Evolutionary conservation across 1,284 basidiomycete species (phyloP), one percentile per base, ranked within the genome.

Genomic region (Tylopilus orsonianus): DNA sequence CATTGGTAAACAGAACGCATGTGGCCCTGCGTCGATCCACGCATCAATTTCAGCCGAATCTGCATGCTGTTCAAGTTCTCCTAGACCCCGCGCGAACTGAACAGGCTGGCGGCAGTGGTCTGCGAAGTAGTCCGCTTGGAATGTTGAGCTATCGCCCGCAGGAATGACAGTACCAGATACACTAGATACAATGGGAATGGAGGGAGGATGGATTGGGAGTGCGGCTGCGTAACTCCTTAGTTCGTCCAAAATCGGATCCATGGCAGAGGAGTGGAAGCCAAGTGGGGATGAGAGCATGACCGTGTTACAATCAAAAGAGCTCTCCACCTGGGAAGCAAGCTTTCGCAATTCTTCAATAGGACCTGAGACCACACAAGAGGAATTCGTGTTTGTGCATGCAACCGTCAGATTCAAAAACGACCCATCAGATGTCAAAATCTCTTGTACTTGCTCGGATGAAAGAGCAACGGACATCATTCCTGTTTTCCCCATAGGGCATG

Each of bases 21-120:
- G 81, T 9, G 85, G 82, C 5, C 85, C 81, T 32, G 86, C 71
- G 60, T 88, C 85, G 8, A 88, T 71, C 78, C 80, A 87, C 0
- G 70, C 70, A n/a, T 71, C 68, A 13, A 75, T 59, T 8, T 59
- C 52, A 22, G 58, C 41, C 26, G 69, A 56, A n/a, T 62, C 66
- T 5, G 65, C 32, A 12, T 50, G 52, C 4, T 64, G 48, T 4
- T 71, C 32, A 7, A 81, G 67, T 2, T 71, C 63, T 13, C 59
- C 61, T 2, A 86, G 62, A 13, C 77, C 79, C 32, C 71, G 67
- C 5, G 73, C 68, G 52, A 88, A 86, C 16, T 67, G 71, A 19
- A 85, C 83, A 16, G 83, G 80, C 46, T 78, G 70, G 2, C 66
- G 66, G 54, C 80, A 85, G 53, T 88, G 85, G 19, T 70, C 74